Evolutionary conservation across 441 rosid genomes (phyloP).

Genomic region (Euphorbia corollata): DNA sequence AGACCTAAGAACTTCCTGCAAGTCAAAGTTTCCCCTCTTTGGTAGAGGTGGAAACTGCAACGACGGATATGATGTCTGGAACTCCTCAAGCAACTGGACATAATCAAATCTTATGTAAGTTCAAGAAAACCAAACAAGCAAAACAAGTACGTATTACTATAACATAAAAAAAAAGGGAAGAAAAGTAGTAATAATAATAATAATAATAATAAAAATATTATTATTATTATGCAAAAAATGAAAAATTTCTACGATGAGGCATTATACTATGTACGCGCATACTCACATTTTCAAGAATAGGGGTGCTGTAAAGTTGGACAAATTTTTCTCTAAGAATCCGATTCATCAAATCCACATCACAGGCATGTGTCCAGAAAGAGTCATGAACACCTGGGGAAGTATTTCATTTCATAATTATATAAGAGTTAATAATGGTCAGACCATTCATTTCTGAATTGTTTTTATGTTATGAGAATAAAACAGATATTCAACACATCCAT

Average conservation of each 20-base stretch:
- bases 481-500: neutral
- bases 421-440: neutral
- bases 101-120: conserved; percentile 12
- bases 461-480: neutral
- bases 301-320: conserved; percentile 79
- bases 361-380: conserved; percentile 97
- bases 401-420: conserved; percentile 8
- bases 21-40: conserved; percentile 70
- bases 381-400: conserved; percentile 81
- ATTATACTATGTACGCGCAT: neutral
- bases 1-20: conserved; percentile 64
- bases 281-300: conserved; percentile 92
- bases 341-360: conserved; percentile 88
- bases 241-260: too few species aligned
- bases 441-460: neutral
- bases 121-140: conserved; percentile 3
- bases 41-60: conserved; percentile 76
- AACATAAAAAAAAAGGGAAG: neutral
- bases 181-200: neutral
- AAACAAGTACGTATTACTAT: neutral
- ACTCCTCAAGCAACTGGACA: conserved; percentile 72
- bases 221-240: too few species aligned
- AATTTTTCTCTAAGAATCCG: conserved; percentile 75
- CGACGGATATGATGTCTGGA: conserved; percentile 58
- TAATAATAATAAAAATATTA: too few species aligned